phyloP scores from a whole-genome alignment of 2,329 filamentous ascomycete species.

The Pyricularia sp. region DNA sequence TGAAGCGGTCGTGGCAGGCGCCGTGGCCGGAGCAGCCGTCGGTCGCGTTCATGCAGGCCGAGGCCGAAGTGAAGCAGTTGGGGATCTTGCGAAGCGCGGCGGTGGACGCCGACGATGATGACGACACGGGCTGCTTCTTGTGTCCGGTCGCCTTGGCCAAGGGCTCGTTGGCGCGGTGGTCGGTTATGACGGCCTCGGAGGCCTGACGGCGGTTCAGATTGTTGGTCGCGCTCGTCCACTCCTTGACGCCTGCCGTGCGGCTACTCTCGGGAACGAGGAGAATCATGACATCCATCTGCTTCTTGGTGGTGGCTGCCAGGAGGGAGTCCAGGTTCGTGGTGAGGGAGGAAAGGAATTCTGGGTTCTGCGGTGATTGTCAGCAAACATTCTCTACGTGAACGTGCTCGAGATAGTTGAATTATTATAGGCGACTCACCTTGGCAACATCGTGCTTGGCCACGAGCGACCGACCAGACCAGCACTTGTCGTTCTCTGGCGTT shows the following conservation, averaged over 20 bases:
- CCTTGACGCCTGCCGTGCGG: constrained; percentile 20
- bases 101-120: constrained; percentile 15
- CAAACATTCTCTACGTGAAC: background rate
- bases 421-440: constrained; percentile 21
- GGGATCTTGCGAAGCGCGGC: constrained; percentile 37
- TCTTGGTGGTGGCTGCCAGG: constrained; percentile 29
- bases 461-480: constrained; percentile 30
- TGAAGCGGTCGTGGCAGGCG: constrained; percentile 55
- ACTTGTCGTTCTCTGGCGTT: constrained; percentile 28
- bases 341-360: constrained; percentile 28
- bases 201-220: constrained; percentile 1
- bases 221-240: constrained; percentile 22
- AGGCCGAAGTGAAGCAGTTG: constrained; percentile 59
- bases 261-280: constrained; percentile 39
- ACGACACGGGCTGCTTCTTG: constrained; percentile 12
- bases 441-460: constrained; percentile 29
- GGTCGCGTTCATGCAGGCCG: constrained; percentile 57
- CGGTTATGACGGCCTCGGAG: constrained; percentile 9
- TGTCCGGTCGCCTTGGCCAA: constrained; percentile 7
- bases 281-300: constrained; percentile 37
- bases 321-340: constrained; percentile 32
- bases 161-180: constrained; percentile 7
- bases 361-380: constrained; percentile 7
- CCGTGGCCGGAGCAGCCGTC: constrained; percentile 76
- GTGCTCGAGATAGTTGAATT: too few species aligned